Percentiles rank a stretch among this genome's conserved stretches.
Conservation (phyloP, 1,284 basidiomycete genomes). For the Ustilago curta region DNA sequence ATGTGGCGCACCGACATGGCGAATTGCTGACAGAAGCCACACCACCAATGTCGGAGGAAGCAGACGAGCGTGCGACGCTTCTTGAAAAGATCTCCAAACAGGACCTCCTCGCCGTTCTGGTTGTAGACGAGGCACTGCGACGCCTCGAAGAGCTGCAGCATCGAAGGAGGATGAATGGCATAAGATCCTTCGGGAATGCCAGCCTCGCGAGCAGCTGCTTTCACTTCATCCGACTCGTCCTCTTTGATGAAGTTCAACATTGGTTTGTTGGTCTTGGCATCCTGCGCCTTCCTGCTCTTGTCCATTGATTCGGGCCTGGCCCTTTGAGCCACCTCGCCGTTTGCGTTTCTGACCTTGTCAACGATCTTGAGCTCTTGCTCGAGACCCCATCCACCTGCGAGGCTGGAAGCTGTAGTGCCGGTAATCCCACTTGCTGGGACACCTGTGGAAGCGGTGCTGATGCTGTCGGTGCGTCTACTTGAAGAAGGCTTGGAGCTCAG, state of each 20-base stretch:
- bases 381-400: slow-evolving; percentile 34
- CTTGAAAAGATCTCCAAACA: slow-evolving; percentile 80
- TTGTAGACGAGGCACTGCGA: slow-evolving; percentile 76
- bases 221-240: slow-evolving; percentile 46
- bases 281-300: slow-evolving; percentile 25
- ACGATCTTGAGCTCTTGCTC: slow-evolving; percentile 46
- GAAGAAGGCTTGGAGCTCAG: slow-evolving; percentile 7
- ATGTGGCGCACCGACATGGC: slow-evolving; percentile 77
- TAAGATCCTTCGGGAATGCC: slow-evolving; percentile 56
- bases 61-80: slow-evolving; percentile 77
- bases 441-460: slow-evolving; percentile 7
- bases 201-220: slow-evolving; percentile 45
- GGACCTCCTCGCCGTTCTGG: slow-evolving; percentile 76
- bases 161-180: slow-evolving; percentile 58
- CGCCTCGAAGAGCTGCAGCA: slow-evolving; percentile 74
- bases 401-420: background rate
- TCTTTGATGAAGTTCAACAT: slow-evolving; percentile 32
- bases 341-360: slow-evolving; percentile 23
- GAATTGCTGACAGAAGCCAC: slow-evolving; percentile 85
- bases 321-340: background rate
- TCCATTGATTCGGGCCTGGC: slow-evolving; percentile 28
- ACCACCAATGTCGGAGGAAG: slow-evolving; percentile 72
- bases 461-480: slow-evolving; percentile 9
- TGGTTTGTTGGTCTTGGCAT: slow-evolving; percentile 20
- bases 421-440: background rate